A percentile compares a stretch with the other conserved stretches of the same genome.
Conservation (phyloP, 2,329 filamentous ascomycete species). For the Colletotrichum australisinense region DNA sequence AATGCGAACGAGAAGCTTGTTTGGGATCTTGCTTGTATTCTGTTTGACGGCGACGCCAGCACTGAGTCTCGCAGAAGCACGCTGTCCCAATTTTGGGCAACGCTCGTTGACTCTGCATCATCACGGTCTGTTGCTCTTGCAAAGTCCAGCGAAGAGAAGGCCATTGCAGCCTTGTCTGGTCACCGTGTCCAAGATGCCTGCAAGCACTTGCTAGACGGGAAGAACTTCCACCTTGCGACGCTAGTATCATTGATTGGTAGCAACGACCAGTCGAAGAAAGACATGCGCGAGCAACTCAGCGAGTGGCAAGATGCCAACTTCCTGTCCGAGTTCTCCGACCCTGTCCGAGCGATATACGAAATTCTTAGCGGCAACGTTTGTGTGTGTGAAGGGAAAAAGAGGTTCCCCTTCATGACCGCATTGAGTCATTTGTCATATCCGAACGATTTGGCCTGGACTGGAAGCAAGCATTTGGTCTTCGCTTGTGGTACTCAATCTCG, state of each 20-base stretch:
- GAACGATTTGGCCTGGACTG: slow-evolving; percentile 89
- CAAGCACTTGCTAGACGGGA: slow-evolving; percentile 78
- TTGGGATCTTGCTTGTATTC: slow-evolving; percentile 87
- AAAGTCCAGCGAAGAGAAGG: slow-evolving; percentile 81
- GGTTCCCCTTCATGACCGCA: slow-evolving; percentile 81
- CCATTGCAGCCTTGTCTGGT: slow-evolving; percentile 81
- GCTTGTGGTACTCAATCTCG: slow-evolving; percentile 87
- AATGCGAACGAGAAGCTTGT: slow-evolving; percentile 76
- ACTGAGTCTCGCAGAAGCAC: slow-evolving; percentile 66
- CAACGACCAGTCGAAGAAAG: slow-evolving; percentile 74
- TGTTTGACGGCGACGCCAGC: slow-evolving; percentile 76
- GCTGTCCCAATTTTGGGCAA: slow-evolving; percentile 75
- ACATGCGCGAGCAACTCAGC: slow-evolving; percentile 83
- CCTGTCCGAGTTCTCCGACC: slow-evolving; percentile 86
- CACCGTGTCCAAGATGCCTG: slow-evolving; percentile 87
- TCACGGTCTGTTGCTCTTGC: slow-evolving; percentile 67
- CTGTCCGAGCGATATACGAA: slow-evolving; percentile 89
- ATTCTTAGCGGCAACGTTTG: slow-evolving; percentile 90
- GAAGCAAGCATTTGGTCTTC: slow-evolving; percentile 91
- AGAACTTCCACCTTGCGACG: slow-evolving; percentile 86
- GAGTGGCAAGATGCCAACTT: slow-evolving; percentile 87
- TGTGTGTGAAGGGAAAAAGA: slow-evolving; percentile 81
- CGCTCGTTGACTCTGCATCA: slow-evolving; percentile 71
- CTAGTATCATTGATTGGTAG: slow-evolving; percentile 85
- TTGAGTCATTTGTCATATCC: slow-evolving; percentile 83